A percentile compares a stretch with the other conserved stretches of the same genome.
These are phyloP conservation scores for Detonula confervacea DNA, from an alignment of 352 stramenopile species.

Conservation along the genomic window DNA sequence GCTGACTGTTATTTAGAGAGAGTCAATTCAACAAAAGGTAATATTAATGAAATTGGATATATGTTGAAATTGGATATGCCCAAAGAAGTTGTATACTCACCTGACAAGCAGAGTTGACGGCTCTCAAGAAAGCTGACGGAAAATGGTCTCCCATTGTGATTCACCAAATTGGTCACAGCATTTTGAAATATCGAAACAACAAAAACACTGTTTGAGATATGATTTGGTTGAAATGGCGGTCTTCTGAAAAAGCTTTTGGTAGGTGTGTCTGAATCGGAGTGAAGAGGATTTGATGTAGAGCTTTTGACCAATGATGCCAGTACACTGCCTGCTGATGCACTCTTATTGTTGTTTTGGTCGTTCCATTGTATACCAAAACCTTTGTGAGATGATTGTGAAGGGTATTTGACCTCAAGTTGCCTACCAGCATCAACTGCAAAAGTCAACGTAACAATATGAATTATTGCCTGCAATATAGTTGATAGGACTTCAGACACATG, in stretches of 20 bases:
- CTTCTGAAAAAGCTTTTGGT: conserved; percentile 41
- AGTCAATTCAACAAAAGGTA: conserved; percentile 5
- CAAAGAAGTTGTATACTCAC: conserved; percentile 26
- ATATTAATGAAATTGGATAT: too few species aligned
- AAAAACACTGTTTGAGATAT: conserved; percentile 70
- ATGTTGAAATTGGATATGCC: too few species aligned
- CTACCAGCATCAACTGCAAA: conserved; percentile 44
- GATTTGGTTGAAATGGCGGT: conserved; percentile 66
- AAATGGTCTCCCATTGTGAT: conserved; percentile 64
- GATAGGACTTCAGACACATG: conserved; percentile 41
- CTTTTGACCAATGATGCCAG: conserved; percentile 25
- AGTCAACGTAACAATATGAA: conserved; percentile 61
- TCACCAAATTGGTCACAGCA: conserved; percentile 58
- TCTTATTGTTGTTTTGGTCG: conserved; percentile 1
- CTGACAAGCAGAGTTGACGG: conserved; percentile 44
- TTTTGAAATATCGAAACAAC: conserved; percentile 71
- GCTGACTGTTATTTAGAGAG: conserved; percentile 14
- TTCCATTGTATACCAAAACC: conserved; percentile 29
- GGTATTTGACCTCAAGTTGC: conserved; percentile 31
- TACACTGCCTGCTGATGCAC: conserved; percentile 28
- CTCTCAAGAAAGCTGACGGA: conserved; percentile 63
- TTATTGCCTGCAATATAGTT: conserved; percentile 51
- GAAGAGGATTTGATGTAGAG: conserved; percentile 13
- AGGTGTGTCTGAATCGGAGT: conserved; percentile 3
- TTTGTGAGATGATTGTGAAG: conserved; percentile 1